Conservation (phyloP, 2,329 filamentous ascomycete species). For the Fusarium sp. region DNA sequence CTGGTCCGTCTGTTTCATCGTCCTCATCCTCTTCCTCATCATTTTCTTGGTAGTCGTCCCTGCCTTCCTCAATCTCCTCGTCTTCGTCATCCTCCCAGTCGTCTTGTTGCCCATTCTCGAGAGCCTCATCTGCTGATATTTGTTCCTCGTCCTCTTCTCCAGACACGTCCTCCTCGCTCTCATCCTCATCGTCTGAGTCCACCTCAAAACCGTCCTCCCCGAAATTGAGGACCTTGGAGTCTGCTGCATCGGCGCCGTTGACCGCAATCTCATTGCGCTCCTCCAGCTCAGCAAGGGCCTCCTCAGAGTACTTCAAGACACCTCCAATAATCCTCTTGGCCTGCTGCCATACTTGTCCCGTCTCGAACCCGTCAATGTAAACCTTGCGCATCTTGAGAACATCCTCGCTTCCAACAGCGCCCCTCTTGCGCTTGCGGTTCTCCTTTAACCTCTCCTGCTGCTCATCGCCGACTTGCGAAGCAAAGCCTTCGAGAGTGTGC, state of each 20-base stretch:
- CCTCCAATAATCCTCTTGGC: constrained; percentile 82
- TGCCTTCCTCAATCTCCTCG: constrained; percentile 54
- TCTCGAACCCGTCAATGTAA: constrained; percentile 88
- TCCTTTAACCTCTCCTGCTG: constrained; percentile 79
- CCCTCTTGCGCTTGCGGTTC: constrained; percentile 84
- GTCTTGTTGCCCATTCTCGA: constrained; percentile 49
- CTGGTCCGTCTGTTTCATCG: constrained; percentile 60
- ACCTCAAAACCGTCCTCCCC: constrained; percentile 53
- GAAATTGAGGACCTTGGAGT: constrained; percentile 48
- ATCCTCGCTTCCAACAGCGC: constrained; percentile 63
- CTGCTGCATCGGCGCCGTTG: constrained; percentile 56
- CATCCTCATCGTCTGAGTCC: constrained; percentile 51
- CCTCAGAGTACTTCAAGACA: constrained; percentile 65
- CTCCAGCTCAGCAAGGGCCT: constrained; percentile 65
- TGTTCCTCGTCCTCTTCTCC: constrained; percentile 50
- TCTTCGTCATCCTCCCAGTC: constrained; percentile 58
- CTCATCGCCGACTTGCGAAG: constrained; percentile 79
- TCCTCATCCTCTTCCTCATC: constrained; percentile 59
- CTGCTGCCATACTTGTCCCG: constrained; percentile 95
- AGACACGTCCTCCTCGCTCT: constrained; percentile 52
- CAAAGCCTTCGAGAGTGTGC: constrained; percentile 83
- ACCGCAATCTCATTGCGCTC: constrained; percentile 63
- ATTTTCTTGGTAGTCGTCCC: constrained; percentile 55
- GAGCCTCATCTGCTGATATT: constrained; percentile 40
- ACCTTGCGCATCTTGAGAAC: constrained; percentile 85